Percentiles rank a stretch among this genome's conserved stretches.
phyloP scores from a whole-genome alignment of 345 rosid species.

The Syzygium oleosum region DNA sequence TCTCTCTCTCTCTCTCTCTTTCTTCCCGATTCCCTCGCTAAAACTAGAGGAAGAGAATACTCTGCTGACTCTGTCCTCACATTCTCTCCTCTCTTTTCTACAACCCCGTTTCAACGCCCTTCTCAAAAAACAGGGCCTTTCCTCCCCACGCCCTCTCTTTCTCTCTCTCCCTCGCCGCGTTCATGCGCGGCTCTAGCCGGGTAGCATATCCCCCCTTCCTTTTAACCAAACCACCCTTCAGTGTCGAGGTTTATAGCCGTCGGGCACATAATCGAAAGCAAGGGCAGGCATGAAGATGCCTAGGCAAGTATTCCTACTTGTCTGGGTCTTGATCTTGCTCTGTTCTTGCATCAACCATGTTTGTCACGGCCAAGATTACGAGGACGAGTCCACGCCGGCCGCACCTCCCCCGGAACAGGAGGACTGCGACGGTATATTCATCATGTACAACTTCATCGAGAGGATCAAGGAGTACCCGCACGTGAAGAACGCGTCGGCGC shows the following conservation, averaged over 20 bases:
- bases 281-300: conserved; percentile 28
- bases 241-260: neutral
- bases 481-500: conserved; percentile 68
- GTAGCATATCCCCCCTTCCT: neutral
- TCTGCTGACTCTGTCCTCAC: conserved; percentile 8
- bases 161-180: neutral
- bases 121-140: conserved; percentile 17
- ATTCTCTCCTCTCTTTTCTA: conserved; percentile 1
- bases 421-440: conserved; percentile 59
- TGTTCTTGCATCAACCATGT: conserved; percentile 1
- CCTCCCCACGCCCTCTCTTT: conserved; percentile 8
- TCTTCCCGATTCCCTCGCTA: conserved; percentile 23
- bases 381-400: neutral
- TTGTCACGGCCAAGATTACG: conserved; percentile 46
- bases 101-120: neutral
- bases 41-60: conserved; percentile 37
- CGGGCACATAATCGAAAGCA: neutral
- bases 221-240: neutral
- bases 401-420: conserved; percentile 53
- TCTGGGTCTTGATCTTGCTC: conserved; percentile 5
- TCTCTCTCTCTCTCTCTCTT: neutral
- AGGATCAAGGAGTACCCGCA: conserved; percentile 53
- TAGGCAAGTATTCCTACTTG: conserved; percentile 6
- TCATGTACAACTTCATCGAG: conserved; percentile 46
- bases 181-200: neutral